Base-by-base conservation (phyloP, 176 grass and related monocot genomes). In the Juncus inflexus region DNA sequence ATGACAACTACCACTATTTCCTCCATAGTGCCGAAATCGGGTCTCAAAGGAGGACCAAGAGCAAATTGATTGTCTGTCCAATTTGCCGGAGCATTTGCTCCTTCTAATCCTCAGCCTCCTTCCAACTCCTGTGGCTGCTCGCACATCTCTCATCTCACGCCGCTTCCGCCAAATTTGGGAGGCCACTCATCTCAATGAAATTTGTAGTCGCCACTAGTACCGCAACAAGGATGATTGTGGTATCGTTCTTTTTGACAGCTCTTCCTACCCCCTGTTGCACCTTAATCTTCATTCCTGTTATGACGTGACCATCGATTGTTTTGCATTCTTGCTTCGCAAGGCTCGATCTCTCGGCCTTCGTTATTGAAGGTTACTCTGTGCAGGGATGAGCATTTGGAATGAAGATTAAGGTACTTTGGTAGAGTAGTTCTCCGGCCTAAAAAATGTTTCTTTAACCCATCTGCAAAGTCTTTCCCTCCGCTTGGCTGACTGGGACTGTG, bases 111-210 rank as follows among this genome's bases (percentile, higher is more conserved):
- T 69, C 28, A 54, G 28, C 1, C 11, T 69, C 4, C 66, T 69
- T 9, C 66, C 66, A 2, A 56, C 37, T 40, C 35, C 9, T 14
- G 16, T 40, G 3, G 67, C 67, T 0, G 67, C 52, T 40, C 14
- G 67, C 49, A 40, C 50, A 36, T 58, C 67, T 37, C 36, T 70
- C 3, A 51, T 70, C 13, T 58, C 37, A 3, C 38, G 37, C 37
- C 36, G 51, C 13, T 70, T 70, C 13, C n/a, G 7, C 13, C n/a
- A 35, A 6, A 11, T 58, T n/a, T 70, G 52, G 67, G 53, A 70
- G 8, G 37, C 6, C 52, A 56, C 52, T 13, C 67, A 13, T 57
- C 40, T 15, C n/a, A 4, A 55, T 7, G n/a, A 58, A 4, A 15
- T 55, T 39, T 10, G 13, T 39, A 15, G 13, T 40, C 67, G 6